Base-by-base conservation (phyloP, 768 basidiomycete genomes). In the Termitomyces sp. region DNA sequence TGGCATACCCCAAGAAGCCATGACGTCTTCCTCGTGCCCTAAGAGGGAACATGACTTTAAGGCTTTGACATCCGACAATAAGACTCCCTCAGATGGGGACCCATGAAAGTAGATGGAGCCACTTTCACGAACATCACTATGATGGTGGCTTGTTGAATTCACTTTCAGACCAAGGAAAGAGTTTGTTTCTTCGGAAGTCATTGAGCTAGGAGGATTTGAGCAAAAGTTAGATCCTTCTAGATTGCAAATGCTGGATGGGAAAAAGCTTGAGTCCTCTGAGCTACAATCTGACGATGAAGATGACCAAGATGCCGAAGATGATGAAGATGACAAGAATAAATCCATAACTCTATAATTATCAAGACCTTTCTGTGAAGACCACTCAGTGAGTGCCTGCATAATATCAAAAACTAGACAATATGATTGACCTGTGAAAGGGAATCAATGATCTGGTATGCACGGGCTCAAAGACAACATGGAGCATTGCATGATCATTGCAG, bases 1-100 rank as follows among this genome's bases (percentile, higher is more conserved):
- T 32, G 21, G 57, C 11, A 44, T 16, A 4, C 60, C 57, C 56
- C 56, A 61, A n/a, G 53, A 45, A 4, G 19, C 53, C 57, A 59
- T 34, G 10, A 59, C 38, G 12, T 54, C 60, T 7, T 61, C 57
- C 1, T 55, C 57, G n/a, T 57, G 53, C 1, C 25, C 7, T 10
- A 59, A 11, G 9, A 60, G 37, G 35, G 44, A 57, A 17, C 32
- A 46, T 19, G 17, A 4, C 23, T 48, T 53, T 10, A 60, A 14
- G 11, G 41, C 46, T 50, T 53, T 57, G 38, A 57, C 5, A 11
- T 60, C 46, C 6, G 59, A 43, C 12, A 60, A 34, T 17, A 49
- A 29, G 1, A 14, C 45, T 4, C 59, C 59, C 32, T 53, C 50
- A 34, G 16, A 46, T 27, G 29, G 21, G 32, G 55, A 53, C 25